Evolutionary conservation across 106 monocot species (phyloP), one percentile per base, ranked within the genome.

Genomic region (Gastrodia elata): DNA sequence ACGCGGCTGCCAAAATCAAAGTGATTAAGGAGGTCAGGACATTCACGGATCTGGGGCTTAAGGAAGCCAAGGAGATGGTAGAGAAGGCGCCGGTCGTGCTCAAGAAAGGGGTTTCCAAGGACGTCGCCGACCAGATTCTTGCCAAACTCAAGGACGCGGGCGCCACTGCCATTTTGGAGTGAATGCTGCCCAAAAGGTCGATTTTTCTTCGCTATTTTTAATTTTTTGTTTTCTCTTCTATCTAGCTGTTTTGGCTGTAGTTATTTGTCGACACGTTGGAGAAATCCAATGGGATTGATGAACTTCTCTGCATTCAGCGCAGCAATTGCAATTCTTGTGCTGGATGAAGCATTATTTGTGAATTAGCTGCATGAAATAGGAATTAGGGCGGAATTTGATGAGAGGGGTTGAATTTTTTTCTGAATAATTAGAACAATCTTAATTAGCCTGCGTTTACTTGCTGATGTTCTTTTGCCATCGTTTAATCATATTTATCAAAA

Each of bases 11-110:
- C 26, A 92, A 96, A 80, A 87, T 96, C 5, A 92, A 96, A 75
- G 86, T 96, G 43, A 96, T 96, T 56, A 96, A 96, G 84, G 95
- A 96, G 76, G 91, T 96, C 48, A 76, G 95, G 70, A 70, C 87
- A 27, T 87, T 96, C 69, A 92, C 92, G 56, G 89, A 92, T 52
- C 78, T 96, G 38, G 89, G 95, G 57, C 69, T 96, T 68, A 96
- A 96, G 84, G 95, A 96, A 81, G 95, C 92, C 7, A 96, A 96
- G 82, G 95, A 96, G 78, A 46, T 92, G 59, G 95, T 96, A 78
- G 95, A 96, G 81, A 96, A 96, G 77, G 80, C 84, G 0, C 92
- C 95, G 1, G 89, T 96, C n/a, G 85, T 96, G 59, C 57, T 89
- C 34, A 92, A 87, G 82, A 85, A 86, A 68, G 85, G 83, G 9